Evolutionary conservation across 305 asterid species (phyloP).

Genomic region (Solanum hybrid): DNA sequence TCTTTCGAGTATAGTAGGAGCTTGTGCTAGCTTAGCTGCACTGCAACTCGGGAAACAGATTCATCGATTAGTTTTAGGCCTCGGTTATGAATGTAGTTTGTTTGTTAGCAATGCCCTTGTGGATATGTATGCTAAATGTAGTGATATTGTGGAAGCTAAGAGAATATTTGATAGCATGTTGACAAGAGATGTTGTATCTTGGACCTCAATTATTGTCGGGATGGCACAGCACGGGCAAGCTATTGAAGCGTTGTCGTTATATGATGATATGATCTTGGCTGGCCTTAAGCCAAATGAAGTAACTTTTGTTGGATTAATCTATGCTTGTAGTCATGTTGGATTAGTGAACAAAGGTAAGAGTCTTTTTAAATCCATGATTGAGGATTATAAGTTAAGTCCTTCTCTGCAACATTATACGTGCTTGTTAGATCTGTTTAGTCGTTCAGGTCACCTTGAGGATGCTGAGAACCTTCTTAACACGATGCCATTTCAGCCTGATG

Average conservation of each 20-base stretch:
- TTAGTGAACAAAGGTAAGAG: constrained; percentile 49
- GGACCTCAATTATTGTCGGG: constrained; percentile 84
- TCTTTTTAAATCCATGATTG: constrained; percentile 63
- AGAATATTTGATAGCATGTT: constrained; percentile 35
- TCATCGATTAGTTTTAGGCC: constrained; percentile 47
- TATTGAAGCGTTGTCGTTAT: constrained; percentile 40
- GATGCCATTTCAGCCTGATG: constrained; percentile 71
- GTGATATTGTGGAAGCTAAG: constrained; percentile 54
- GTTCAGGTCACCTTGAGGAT: constrained; percentile 56
- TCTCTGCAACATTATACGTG: constrained; percentile 73
- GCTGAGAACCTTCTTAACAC: constrained; percentile 49
- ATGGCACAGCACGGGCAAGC: constrained; percentile 82
- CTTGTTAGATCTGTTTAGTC: constrained; percentile 63
- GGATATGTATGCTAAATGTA: constrained; percentile 84
- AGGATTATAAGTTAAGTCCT: constrained; percentile 46
- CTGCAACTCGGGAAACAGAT: constrained; percentile 69
- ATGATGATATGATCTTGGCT: constrained; percentile 48
- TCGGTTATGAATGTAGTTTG: constrained; percentile 45
- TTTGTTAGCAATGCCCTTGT: constrained; percentile 50
- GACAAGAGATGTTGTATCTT: constrained; percentile 54
- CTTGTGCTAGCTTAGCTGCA: constrained; percentile 47
- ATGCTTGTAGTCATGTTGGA: constrained; percentile 79
- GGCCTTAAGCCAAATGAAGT: constrained; percentile 64
- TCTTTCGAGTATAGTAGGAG: constrained; percentile 51
- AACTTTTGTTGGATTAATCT: constrained; percentile 62